phyloP scores from a whole-genome alignment of 192 early-diverging fungal genomes.

The Coemansia sp. region DNA sequence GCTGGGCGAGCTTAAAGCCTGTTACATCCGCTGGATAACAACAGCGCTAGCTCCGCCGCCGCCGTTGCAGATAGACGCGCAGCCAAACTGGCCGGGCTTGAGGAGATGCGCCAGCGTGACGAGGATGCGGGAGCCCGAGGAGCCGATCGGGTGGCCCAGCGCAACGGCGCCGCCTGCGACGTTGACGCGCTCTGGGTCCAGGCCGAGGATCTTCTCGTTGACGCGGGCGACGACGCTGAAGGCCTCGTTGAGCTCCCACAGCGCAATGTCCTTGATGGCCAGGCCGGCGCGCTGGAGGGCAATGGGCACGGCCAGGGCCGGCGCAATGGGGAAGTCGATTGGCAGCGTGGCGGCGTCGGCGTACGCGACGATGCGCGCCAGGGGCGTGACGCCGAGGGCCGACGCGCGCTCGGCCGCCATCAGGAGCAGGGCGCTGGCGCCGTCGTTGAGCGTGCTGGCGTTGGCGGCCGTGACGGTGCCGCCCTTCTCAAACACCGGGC shows the following conservation, averaged over 20 bases:
- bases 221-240: slow-evolving; percentile 91
- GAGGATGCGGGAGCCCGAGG: slow-evolving; percentile 80
- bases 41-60: slow-evolving; percentile 77
- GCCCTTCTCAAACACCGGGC: slow-evolving; percentile 84
- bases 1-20: too few species aligned
- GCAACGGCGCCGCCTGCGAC: slow-evolving; percentile 82
- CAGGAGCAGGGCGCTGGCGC: slow-evolving; percentile 90
- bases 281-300: slow-evolving; percentile 88
- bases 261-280: slow-evolving; percentile 80
- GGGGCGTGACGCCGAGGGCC: slow-evolving; percentile 77
- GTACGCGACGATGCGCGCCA: slow-evolving; percentile 85
- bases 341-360: slow-evolving; percentile 92
- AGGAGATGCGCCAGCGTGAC: slow-evolving; percentile 82
- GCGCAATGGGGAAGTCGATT: slow-evolving; percentile 95
- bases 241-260: slow-evolving; percentile 98
- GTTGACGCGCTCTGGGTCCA: slow-evolving; percentile 74
- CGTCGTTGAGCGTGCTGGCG: slow-evolving; percentile 94
- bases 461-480: slow-evolving; percentile 97
- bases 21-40: slow-evolving; percentile 60
- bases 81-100: slow-evolving; percentile 81
- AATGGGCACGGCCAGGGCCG: slow-evolving; percentile 88
- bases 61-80: slow-evolving; percentile 84
- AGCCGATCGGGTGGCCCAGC: slow-evolving; percentile 84
- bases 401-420: slow-evolving; percentile 77
- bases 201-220: slow-evolving; percentile 86